Evolutionary conservation across 495 filamentous ascomycete species (phyloP).

Genomic region (Halenospora varia): DNA sequence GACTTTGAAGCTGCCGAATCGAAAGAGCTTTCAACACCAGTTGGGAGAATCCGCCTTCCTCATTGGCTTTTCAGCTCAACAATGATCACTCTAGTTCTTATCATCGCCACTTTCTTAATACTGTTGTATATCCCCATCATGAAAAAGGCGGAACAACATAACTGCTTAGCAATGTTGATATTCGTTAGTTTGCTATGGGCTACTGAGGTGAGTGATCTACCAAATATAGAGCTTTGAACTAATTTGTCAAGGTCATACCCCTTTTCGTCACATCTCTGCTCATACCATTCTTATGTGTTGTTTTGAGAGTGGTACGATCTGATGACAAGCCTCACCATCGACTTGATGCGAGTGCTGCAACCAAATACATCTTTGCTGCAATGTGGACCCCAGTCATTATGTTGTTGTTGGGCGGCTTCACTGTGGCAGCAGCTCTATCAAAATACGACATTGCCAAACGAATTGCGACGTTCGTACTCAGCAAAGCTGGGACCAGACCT

Average conservation of each 20-base stretch:
- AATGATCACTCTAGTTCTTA: constrained; percentile 70
- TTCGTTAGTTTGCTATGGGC: constrained; percentile 96
- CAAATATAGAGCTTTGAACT: background rate
- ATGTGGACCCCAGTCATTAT: constrained; percentile 99
- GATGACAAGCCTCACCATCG: constrained; percentile 66
- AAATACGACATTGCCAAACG: constrained; percentile 98
- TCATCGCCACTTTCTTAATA: constrained; percentile 66
- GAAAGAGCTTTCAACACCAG: constrained; percentile 73
- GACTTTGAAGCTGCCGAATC: constrained; percentile 50
- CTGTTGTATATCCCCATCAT: constrained; percentile 74
- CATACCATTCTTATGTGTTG: constrained; percentile 89
- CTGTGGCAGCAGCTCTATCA: constrained; percentile 88
- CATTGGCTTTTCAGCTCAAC: constrained; percentile 78
- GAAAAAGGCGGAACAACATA: constrained; percentile 84
- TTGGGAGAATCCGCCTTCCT: constrained; percentile 73
- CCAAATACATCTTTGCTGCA: constrained; percentile 77
- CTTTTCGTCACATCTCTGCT: constrained; percentile 94
- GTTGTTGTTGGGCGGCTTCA: constrained; percentile 94
- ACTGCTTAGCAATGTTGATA: constrained; percentile 89
- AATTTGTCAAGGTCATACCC: constrained; percentile 68
- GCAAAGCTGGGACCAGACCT: constrained; percentile 89
- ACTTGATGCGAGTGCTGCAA: constrained; percentile 68
- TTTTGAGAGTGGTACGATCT: constrained; percentile 77
- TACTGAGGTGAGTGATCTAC: constrained; percentile 64
- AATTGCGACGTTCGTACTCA: constrained; percentile 94